Percentiles rank a stretch among this genome's conserved stretches.
Evolutionary conservation across 345 rosid genomes (phyloP).

Genomic region (Rhodamnia rubescens): DNA sequence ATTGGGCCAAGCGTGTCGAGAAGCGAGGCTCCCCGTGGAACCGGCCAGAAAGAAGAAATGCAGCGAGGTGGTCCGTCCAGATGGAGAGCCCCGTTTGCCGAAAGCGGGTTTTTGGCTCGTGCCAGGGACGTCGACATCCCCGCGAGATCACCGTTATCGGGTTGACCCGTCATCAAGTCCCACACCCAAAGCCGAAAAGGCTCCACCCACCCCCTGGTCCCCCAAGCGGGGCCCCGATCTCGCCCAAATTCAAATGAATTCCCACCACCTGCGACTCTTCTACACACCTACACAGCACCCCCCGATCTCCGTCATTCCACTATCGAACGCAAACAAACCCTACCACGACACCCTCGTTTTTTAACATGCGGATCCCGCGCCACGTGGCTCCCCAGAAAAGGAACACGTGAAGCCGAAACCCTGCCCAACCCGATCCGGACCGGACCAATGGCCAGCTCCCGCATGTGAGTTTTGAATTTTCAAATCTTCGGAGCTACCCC

Average conservation of each 20-base stretch:
- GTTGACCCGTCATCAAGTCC: background rate
- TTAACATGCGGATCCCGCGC: background rate
- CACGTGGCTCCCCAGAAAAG: background rate
- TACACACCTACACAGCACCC: background rate
- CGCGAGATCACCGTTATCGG: background rate
- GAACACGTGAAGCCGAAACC: background rate
- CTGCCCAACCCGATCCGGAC: background rate
- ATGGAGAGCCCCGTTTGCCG: background rate
- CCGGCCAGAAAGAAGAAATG: background rate
- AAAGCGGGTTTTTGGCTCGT: too few species aligned
- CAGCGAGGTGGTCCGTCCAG: background rate
- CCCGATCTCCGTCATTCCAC: background rate
- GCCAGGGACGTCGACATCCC: background rate
- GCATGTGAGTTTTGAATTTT: background rate
- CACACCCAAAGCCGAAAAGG: background rate
- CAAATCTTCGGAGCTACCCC: background rate
- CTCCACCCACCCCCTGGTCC: background rate
- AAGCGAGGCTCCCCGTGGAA: too few species aligned
- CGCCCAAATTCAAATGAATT: background rate
- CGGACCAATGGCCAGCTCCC: background rate
- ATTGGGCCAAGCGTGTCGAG: too few species aligned
- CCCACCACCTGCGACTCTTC: background rate
- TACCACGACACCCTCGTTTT: background rate
- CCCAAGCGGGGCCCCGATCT: background rate
- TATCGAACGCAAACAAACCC: background rate